Conservation (phyloP, 805 yeast genomes). For the Metahyphopichia silvanorum region DNA sequence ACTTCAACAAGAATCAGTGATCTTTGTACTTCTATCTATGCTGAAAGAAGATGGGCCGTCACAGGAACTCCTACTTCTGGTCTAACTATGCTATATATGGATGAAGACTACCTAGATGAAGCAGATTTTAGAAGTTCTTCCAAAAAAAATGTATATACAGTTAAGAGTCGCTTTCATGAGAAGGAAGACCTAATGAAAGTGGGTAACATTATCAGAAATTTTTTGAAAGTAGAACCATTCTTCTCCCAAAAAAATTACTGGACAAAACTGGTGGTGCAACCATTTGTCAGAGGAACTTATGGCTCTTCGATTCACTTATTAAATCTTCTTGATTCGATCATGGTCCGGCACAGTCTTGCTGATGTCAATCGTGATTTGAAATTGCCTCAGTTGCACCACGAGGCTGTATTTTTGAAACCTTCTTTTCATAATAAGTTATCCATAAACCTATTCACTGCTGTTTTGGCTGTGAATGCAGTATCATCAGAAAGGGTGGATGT, state of each 20-base stretch:
- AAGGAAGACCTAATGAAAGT: conserved; percentile 51
- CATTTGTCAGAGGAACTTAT: conserved; percentile 38
- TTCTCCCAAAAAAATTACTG: conserved; percentile 44
- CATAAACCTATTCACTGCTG: conserved; percentile 62
- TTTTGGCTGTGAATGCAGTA: conserved; percentile 69
- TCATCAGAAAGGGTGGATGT: conserved; percentile 64
- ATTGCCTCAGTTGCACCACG: conserved; percentile 58
- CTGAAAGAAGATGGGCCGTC: conserved; percentile 70
- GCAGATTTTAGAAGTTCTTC: conserved; percentile 9
- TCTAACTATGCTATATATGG: conserved; percentile 54
- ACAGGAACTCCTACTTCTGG: conserved; percentile 79
- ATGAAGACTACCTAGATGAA: conserved; percentile 21
- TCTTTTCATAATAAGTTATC: conserved; percentile 61
- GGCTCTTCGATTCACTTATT: conserved; percentile 41
- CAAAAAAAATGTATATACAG: conserved; percentile 34
- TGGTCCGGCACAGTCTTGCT: conserved; percentile 54
- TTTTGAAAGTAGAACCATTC: conserved; percentile 61
- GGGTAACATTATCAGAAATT: conserved; percentile 51
- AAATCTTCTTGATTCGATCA: conserved; percentile 42
- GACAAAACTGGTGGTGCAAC: conserved; percentile 44
- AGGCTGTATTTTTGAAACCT: conserved; percentile 57
- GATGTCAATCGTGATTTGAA: conserved; percentile 55
- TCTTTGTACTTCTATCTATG: conserved; percentile 45
- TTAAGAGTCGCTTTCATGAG: conserved; percentile 49
- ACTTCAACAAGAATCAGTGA: conserved; percentile 47